These are phyloP conservation scores for Arabidopsis lyrata DNA, from an alignment of 441 rosid genomes.

Conservation along the genomic window DNA sequence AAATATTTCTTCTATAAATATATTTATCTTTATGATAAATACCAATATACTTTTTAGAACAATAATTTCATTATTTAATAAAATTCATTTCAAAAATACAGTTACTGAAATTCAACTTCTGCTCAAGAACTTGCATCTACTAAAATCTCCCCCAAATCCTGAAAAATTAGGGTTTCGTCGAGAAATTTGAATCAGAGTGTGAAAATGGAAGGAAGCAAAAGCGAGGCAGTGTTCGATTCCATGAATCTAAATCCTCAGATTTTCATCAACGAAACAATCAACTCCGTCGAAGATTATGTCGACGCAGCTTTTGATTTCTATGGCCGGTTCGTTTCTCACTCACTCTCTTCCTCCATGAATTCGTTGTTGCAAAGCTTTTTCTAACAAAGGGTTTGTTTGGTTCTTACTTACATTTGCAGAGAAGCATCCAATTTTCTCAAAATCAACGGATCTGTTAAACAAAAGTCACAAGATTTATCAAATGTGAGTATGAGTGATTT, in stretches of 20 bases:
- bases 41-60: no score
- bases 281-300: conserved; percentile 69
- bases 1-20: no score
- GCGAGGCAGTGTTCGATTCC: conserved; percentile 63
- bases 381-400: background rate
- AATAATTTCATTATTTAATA: no score
- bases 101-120: background rate
- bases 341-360: conserved; percentile 9
- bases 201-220: conserved; percentile 74
- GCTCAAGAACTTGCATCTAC: background rate
- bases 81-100: no score
- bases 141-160: background rate
- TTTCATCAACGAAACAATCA: conserved; percentile 78
- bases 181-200: conserved; percentile 11
- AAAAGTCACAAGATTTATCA: conserved; percentile 52
- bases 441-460: conserved; percentile 48
- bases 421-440: conserved; percentile 59
- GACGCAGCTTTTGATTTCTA: conserved; percentile 72
- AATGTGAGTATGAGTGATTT: conserved; percentile 48
- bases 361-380: background rate
- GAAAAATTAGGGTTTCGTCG: conserved; percentile 14
- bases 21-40: no score
- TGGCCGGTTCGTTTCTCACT: conserved; percentile 44
- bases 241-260: conserved; percentile 73
- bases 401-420: conserved; percentile 46